Evolutionary conservation across 2,329 filamentous ascomycete species (phyloP).

Genomic region (Botrytis aclada): DNA sequence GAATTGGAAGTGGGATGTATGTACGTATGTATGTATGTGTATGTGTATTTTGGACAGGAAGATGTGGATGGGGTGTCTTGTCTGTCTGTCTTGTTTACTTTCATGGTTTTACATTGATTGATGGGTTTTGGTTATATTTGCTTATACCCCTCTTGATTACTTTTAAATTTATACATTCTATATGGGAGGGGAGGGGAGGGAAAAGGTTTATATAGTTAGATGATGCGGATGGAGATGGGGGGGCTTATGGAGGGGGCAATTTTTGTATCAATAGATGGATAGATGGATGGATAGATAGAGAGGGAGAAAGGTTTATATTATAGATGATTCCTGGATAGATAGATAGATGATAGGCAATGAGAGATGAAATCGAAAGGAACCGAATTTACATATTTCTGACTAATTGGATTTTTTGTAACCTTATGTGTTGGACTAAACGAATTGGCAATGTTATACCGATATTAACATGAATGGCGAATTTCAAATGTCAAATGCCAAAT

Average conservation of each 20-base stretch:
- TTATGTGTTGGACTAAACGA: too few species aligned
- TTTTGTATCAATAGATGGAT: neutral
- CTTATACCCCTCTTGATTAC: neutral
- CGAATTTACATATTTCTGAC: neutral
- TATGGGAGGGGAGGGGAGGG: neutral
- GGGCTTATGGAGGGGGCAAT: neutral
- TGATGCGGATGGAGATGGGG: neutral
- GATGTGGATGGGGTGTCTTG: neutral
- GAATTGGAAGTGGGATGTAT: neutral
- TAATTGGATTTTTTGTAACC: neutral
- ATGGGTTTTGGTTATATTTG: slow-evolving; percentile 1
- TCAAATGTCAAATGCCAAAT: neutral
- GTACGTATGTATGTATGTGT: neutral
- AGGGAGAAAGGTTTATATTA: neutral
- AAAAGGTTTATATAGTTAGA: neutral
- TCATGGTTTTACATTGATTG: neutral
- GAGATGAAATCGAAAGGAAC: neutral
- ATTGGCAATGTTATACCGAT: too few species aligned
- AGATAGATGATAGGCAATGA: neutral
- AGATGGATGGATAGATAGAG: neutral
- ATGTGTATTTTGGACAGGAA: neutral
- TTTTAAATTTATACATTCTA: neutral
- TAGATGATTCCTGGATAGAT: neutral
- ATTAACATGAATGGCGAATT: too few species aligned
- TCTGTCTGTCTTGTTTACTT: neutral